Evolutionary conservation across 2,329 filamentous ascomycete genomes (phyloP).

Genomic region (Clonostachys chloroleuca): DNA sequence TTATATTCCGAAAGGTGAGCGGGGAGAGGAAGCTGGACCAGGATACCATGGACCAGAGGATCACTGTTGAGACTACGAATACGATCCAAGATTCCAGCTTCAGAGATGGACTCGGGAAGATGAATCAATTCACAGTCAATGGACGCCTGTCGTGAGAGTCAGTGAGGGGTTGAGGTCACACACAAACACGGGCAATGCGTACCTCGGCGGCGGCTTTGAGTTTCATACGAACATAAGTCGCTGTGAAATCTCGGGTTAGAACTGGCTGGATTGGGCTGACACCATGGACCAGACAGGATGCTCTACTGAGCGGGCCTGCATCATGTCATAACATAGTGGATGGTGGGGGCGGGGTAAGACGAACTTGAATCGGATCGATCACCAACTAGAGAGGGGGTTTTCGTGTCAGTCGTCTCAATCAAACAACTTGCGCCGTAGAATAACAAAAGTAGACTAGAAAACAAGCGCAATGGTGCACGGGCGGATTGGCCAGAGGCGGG

Average conservation of each 20-base stretch:
- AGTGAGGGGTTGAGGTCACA: neutral
- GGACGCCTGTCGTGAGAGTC: conserved; percentile 56
- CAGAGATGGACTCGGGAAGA: conserved; percentile 74
- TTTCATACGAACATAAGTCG: conserved; percentile 99
- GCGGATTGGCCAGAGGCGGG: neutral
- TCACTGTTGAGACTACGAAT: conserved; percentile 85
- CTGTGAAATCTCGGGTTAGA: conserved; percentile 32
- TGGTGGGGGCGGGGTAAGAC: conserved; percentile 14
- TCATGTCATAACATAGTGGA: neutral
- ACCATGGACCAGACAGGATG: no score
- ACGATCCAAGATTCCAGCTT: conserved; percentile 80
- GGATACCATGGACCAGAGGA: conserved; percentile 79
- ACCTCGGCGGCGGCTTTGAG: conserved; percentile 93
- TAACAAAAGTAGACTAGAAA: no score
- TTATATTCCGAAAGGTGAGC: conserved; percentile 85
- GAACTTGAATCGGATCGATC: conserved; percentile 86
- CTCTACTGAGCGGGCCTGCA: neutral
- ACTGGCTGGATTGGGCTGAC: conserved; percentile 2
- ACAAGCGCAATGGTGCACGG: no score
- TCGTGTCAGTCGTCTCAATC: no score
- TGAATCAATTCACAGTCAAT: conserved; percentile 85
- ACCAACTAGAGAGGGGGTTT: conserved; percentile 57
- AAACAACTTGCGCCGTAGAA: no score
- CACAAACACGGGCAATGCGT: conserved; percentile 13
- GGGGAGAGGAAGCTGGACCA: conserved; percentile 90